These are phyloP conservation scores for Apiotrichum gamsii DNA, from an alignment of 1,284 basidiomycete genomes.

Conservation along the genomic window DNA sequence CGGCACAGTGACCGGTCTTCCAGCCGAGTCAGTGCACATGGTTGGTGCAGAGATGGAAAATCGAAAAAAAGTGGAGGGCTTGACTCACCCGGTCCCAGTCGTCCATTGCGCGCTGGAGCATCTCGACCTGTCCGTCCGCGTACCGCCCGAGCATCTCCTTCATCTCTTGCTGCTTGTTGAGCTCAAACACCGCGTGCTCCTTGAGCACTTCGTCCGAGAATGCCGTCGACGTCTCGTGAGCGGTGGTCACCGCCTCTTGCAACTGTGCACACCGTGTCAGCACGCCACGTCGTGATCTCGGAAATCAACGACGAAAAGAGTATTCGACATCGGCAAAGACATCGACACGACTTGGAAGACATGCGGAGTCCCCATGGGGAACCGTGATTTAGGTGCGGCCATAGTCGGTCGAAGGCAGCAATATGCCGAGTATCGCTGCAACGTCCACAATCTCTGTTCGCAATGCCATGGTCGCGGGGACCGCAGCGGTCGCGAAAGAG, in stretches of 20 bases:
- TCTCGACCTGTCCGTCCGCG: constrained; percentile 89
- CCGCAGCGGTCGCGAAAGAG: no score
- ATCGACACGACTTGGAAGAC: no score
- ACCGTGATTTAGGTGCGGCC: no score
- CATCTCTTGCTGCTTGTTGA: constrained; percentile 88
- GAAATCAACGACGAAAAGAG: not conserved
- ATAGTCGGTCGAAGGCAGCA: no score
- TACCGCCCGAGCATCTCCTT: constrained; percentile 84
- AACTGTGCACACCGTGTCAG: constrained; percentile 54
- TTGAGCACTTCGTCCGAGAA: constrained; percentile 90
- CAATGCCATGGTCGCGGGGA: no score
- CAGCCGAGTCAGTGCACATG: no score
- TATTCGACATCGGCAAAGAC: not conserved
- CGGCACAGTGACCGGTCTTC: no score
- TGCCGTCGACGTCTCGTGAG: constrained; percentile 89
- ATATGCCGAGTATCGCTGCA: no score
- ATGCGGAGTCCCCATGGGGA: no score
- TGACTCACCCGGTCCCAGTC: constrained; percentile 67
- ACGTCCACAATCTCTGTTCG: no score
- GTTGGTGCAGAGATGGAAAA: no score
- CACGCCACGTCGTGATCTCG: not conserved
- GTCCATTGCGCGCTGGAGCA: constrained; percentile 82
- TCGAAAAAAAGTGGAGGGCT: not conserved
- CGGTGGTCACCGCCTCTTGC: constrained; percentile 89
- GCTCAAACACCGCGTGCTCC: constrained; percentile 84